Conservation (phyloP, 768 basidiomycete species). For the Chlorophyllum brunneum region DNA sequence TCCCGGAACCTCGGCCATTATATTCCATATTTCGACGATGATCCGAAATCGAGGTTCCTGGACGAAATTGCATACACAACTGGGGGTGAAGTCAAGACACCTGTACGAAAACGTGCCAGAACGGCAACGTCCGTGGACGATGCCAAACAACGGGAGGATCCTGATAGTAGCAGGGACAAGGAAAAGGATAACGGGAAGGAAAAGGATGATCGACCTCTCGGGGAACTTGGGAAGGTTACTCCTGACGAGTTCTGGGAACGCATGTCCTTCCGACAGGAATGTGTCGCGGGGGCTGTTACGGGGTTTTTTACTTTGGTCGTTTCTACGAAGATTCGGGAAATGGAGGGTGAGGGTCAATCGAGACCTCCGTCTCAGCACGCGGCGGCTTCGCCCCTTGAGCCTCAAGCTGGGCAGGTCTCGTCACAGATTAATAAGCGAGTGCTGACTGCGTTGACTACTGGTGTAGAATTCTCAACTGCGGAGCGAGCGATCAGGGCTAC, state of each 20-base stretch:
- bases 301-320: slow-evolving; percentile 83
- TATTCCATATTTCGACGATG: slow-evolving; percentile 94
- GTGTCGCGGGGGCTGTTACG: slow-evolving; percentile 83
- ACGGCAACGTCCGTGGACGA: slow-evolving; percentile 26
- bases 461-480: slow-evolving; percentile 72
- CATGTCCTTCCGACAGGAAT: slow-evolving; percentile 96
- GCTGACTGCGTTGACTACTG: slow-evolving; percentile 60
- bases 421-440: slow-evolving; percentile 68
- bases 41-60: slow-evolving; percentile 92
- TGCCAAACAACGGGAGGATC: slow-evolving; percentile 13
- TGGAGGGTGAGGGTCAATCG: background rate
- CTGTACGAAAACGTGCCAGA: slow-evolving; percentile 55
- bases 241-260: slow-evolving; percentile 94
- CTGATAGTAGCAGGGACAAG: background rate
- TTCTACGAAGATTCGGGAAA: slow-evolving; percentile 18
- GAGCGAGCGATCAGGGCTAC: slow-evolving; percentile 67
- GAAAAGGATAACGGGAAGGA: slow-evolving; percentile 19
- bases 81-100: slow-evolving; percentile 58
- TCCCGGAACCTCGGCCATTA: slow-evolving; percentile 58
- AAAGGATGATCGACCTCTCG: slow-evolving; percentile 38
- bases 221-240: slow-evolving; percentile 55
- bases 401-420: slow-evolving; percentile 60
- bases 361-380: slow-evolving; percentile 8
- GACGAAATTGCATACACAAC: slow-evolving; percentile 82
- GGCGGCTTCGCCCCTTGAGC: slow-evolving; percentile 39